A percentile compares a stretch with the other conserved stretches of the same genome.
These are phyloP conservation scores for Blastobotrys terrestris DNA, from an alignment of 805 yeast species.

Conservation along the genomic window DNA sequence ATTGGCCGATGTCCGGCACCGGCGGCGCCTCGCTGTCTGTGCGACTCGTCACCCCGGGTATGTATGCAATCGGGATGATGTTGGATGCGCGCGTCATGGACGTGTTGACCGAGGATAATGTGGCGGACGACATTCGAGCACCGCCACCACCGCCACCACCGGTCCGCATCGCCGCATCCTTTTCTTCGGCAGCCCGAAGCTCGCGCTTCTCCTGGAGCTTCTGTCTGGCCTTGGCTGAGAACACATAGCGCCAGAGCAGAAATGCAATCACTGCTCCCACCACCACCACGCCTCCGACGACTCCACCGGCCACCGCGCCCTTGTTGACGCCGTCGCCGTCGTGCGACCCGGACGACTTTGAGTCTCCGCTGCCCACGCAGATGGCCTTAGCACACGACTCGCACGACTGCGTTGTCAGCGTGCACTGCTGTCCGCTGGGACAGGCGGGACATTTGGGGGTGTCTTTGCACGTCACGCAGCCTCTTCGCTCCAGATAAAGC, in stretches of 20 bases:
- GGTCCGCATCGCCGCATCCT: constrained; percentile 14
- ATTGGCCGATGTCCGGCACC: constrained; percentile 13
- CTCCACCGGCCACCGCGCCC: constrained; percentile 70
- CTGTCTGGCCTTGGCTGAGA: constrained; percentile 28
- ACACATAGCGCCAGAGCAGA: constrained; percentile 36
- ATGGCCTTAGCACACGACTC: constrained; percentile 47
- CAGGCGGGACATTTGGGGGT: constrained; percentile 52
- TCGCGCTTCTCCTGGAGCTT: not conserved
- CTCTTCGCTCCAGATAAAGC: constrained; percentile 10
- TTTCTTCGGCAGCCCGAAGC: constrained; percentile 30
- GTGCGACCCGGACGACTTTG: constrained; percentile 10
- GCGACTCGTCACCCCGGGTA: constrained; percentile 70
- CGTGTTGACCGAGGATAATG: constrained; percentile 39
- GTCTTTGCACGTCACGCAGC: constrained; percentile 31
- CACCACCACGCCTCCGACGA: constrained; percentile 54
- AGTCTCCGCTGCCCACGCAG: constrained; percentile 35
- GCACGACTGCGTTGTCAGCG: constrained; percentile 51
- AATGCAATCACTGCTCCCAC: constrained; percentile 35
- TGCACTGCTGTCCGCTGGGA: constrained; percentile 46
- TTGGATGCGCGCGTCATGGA: constrained; percentile 77
- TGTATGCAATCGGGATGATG: constrained; percentile 84
- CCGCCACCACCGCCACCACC: constrained; percentile 13
- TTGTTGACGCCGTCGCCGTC: constrained; percentile 26
- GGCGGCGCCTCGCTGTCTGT: constrained; percentile 22
- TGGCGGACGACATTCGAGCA: constrained; percentile 18